These are phyloP conservation scores for Solanum sparsipilum DNA, from an alignment of 257 asterid species.

Conservation along the genomic window DNA sequence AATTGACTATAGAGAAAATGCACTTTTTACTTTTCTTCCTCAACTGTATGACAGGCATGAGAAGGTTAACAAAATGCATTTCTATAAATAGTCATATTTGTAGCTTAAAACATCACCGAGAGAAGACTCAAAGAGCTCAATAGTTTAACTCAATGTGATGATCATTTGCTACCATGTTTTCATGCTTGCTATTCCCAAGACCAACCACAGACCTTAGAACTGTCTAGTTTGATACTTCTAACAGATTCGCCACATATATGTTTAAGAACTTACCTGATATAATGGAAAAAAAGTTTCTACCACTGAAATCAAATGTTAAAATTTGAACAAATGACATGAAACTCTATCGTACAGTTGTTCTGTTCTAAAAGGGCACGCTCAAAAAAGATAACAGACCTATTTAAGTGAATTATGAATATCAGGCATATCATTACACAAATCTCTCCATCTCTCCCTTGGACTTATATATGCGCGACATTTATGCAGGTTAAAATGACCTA, in stretches of 20 bases:
- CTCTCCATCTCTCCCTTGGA: background rate
- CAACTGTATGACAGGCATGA: background rate
- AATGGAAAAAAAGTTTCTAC: background rate
- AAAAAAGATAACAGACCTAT: background rate
- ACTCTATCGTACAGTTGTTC: background rate
- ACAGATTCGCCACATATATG: background rate
- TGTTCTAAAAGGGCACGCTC: background rate
- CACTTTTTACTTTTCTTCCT: background rate
- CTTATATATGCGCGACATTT: background rate
- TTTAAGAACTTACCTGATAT: background rate
- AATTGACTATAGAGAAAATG: background rate
- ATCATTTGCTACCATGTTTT: background rate
- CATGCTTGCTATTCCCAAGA: background rate
- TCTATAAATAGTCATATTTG: background rate
- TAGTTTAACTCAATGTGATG: background rate
- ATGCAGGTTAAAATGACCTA: background rate
- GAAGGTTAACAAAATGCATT: background rate
- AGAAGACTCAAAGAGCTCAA: background rate
- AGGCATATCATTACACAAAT: background rate
- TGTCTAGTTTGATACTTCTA: background rate
- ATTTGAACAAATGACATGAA: background rate
- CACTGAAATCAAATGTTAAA: background rate
- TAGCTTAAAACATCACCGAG: background rate
- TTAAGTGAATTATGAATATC: background rate
- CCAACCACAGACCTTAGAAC: background rate